Percentiles rank a stretch among this genome's conserved stretches.
Evolutionary conservation across 176 grass and related monocot species (phyloP).

Genomic region (Raddia distichophylla): DNA sequence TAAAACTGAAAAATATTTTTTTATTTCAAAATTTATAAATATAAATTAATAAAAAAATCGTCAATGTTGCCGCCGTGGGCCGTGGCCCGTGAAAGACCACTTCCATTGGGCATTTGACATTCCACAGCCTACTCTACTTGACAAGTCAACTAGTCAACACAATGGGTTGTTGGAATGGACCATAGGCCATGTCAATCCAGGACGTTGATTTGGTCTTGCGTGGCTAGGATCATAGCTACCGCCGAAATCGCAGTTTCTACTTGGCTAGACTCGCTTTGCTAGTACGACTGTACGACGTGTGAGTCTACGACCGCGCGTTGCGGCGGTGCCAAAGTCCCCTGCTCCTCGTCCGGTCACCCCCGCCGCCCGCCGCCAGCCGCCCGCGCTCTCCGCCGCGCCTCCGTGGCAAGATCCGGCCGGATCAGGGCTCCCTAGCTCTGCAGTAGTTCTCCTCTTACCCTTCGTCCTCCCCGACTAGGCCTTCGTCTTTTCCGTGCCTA

Average conservation of each 20-base stretch:
- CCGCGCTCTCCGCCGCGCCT: not conserved
- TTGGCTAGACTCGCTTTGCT: not conserved
- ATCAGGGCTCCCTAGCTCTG: not conserved
- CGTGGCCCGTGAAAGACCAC: no score
- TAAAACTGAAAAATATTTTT: no score
- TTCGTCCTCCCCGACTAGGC: not conserved
- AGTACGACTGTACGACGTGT: not conserved
- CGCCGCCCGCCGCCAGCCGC: not conserved
- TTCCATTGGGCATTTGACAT: no score
- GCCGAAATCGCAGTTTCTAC: not conserved
- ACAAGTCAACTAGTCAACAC: not conserved
- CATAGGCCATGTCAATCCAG: not conserved
- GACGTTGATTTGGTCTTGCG: not conserved
- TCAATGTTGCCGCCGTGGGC: no score
- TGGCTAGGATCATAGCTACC: not conserved
- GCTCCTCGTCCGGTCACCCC: not conserved
- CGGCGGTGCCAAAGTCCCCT: not conserved
- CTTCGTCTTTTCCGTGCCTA: not conserved
- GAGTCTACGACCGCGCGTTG: not conserved
- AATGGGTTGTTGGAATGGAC: not conserved
- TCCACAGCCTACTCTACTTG: no score
- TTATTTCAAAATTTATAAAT: no score
- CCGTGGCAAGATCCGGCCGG: not conserved
- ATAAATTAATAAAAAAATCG: no score
- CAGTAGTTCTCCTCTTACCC: not conserved